phyloP scores from a whole-genome alignment of 352 stramenopile species.

The Phytophthora pistaciae region DNA sequence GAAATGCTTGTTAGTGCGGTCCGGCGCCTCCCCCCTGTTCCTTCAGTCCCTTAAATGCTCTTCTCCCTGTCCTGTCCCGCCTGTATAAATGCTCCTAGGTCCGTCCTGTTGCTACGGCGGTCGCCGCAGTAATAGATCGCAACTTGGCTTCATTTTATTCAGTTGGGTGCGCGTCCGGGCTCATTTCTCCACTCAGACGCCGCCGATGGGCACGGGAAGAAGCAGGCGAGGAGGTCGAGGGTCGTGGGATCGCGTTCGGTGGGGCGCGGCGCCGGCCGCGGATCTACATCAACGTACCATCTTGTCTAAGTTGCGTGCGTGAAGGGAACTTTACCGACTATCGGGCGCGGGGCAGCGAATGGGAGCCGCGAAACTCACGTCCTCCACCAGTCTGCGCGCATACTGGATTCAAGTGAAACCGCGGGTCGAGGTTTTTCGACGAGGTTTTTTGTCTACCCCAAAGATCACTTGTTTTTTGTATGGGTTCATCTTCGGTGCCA shows the following conservation, averaged over 20 bases:
- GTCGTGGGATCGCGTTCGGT: background rate
- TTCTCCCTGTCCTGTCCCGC: conserved; percentile 2
- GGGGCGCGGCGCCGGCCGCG: background rate
- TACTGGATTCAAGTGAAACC: conserved; percentile 41
- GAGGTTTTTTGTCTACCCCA: too few relatives aligned
- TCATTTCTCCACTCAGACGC: background rate
- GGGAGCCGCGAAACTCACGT: conserved; percentile 48
- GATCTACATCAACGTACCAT: conserved; percentile 43
- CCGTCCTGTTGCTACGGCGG: conserved; percentile 14
- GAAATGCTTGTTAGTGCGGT: background rate
- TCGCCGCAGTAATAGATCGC: conserved; percentile 19
- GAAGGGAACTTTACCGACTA: conserved; percentile 54
- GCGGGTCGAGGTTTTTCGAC: conserved; percentile 44
- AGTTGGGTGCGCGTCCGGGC: background rate
- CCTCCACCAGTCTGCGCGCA: conserved; percentile 53
- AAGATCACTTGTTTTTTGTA: too few relatives aligned
- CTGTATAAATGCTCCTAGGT: conserved; percentile 9
- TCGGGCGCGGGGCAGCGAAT: conserved; percentile 37
- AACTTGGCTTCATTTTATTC: conserved; percentile 21
- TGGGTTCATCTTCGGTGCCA: background rate
- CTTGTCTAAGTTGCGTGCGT: conserved; percentile 31
- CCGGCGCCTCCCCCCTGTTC: background rate
- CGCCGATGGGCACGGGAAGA: conserved; percentile 6
- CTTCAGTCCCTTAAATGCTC: conserved; percentile 21
- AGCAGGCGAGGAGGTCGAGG: conserved; percentile 2